Percentiles rank a stretch among this genome's conserved stretches.
Evolutionary conservation across 176 grass and related monocot genomes (phyloP).

Genomic region (Zizania latifolia): DNA sequence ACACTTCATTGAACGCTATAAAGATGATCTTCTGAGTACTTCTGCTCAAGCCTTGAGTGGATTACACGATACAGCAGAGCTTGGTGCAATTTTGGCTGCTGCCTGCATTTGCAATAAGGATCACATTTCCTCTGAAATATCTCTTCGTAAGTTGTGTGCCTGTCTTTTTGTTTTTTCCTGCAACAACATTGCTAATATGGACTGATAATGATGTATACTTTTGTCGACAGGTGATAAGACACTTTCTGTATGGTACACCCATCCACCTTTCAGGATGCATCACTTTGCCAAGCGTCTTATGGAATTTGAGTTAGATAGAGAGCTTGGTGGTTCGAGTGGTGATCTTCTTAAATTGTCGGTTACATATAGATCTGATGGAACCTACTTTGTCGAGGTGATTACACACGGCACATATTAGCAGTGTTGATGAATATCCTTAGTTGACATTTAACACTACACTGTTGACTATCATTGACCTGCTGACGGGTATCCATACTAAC

Average conservation of each 20-base stretch:
- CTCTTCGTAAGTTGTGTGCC: constrained; percentile 52
- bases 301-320: constrained; percentile 74
- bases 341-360: constrained; percentile 62
- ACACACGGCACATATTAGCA: not conserved
- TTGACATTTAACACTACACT: constrained; percentile 11
- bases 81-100: constrained; percentile 65
- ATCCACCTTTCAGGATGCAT: constrained; percentile 83
- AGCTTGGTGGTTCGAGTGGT: constrained; percentile 44
- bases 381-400: constrained; percentile 78
- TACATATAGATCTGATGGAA: constrained; percentile 69
- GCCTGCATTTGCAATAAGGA: constrained; percentile 78
- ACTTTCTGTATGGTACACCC: constrained; percentile 61
- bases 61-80: constrained; percentile 33
- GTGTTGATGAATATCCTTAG: not conserved
- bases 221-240: constrained; percentile 41
- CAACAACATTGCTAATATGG: not conserved
- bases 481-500: constrained; percentile 2
- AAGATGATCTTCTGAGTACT: constrained; percentile 61
- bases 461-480: not conserved
- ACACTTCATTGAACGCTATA: constrained; percentile 83
- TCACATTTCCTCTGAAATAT: constrained; percentile 35
- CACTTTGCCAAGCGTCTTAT: constrained; percentile 52
- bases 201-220: constrained; percentile 4
- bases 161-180: not conserved
- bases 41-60: constrained; percentile 36